phyloP scores from a whole-genome alignment of 306 rosid species.

The Glycine tomentella region DNA sequence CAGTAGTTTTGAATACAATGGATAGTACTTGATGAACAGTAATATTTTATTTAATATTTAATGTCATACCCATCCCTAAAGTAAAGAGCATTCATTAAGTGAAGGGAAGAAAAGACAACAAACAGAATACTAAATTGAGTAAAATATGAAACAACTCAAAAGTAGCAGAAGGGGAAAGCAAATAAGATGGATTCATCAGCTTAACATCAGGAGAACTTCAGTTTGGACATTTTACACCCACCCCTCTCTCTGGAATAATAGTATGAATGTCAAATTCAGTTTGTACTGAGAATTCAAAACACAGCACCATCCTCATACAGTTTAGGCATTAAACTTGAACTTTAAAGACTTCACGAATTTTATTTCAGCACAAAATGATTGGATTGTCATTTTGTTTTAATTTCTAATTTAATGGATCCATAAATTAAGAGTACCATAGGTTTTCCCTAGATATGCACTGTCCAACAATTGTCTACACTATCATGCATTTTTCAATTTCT shows the following conservation, averaged over 20 bases:
- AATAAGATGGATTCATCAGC: background rate
- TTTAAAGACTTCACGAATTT: background rate
- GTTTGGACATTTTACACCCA: slow-evolving; percentile 6
- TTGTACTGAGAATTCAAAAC: background rate
- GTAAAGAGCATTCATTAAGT: background rate
- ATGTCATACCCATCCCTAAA: background rate
- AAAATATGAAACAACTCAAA: background rate
- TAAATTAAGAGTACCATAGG: background rate
- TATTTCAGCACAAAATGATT: background rate
- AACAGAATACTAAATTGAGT: background rate
- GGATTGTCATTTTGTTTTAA: background rate
- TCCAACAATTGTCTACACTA: slow-evolving; percentile 1
- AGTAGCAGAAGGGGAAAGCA: background rate
- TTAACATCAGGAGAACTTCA: background rate
- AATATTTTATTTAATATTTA: no score
- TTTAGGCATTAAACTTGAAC: background rate
- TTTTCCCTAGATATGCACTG: background rate
- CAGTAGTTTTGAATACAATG: no score
- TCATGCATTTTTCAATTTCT: background rate
- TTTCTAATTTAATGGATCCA: slow-evolving; percentile 13
- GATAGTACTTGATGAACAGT: no score
- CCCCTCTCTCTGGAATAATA: background rate
- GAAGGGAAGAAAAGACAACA: background rate
- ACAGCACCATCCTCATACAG: background rate
- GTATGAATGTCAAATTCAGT: background rate